Base-by-base conservation (phyloP, 345 rosid species). In the Crucihimalaya himalaica region DNA sequence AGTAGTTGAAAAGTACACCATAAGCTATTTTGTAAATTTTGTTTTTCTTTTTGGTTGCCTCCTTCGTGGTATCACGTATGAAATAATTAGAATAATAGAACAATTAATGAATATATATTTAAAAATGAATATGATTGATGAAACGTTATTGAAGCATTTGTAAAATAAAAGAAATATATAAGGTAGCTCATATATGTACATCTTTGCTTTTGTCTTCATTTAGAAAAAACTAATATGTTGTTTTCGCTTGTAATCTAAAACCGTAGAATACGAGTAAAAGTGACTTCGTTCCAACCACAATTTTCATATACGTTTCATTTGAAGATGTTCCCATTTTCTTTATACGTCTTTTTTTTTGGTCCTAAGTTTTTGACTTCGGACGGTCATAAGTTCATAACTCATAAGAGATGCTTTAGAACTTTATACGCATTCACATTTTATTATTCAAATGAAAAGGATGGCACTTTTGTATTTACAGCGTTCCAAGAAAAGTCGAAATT, bases 261-360 rank as follows among this genome's bases (percentile, higher is more conserved):
- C 58, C 74, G 59, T 59, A 51, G 45, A 37, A 40, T 51, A 52
- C 43, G 52, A 72, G 69, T 63, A 51, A 72, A 61, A 51, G 7
- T 16, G 76, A 72, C 76, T 19, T 72, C 4, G 9, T 39, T 61
- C 68, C 43, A 50, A 51, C 53, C 43, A 62, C 16, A 50, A 18
- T 20, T 27, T 20, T 27, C 15, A 51, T 40, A 61, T 53, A 60
- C 39, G 42, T 35, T 37, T 50, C 57, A 70, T 32, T 35, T 58
- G 21, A 20, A 5, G 5, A 29, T 54, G 40, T 14, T 19, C 40
- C n/a, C 11, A 39, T 16, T 4, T 47, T 39, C 1, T 27, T 47
- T 34, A n/a, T 34, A 59, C 34, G 21, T 42, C 55, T 19, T 39
- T 10, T 12, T 20, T 39, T 14, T 21, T 1, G 21, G 47, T 58